phyloP scores from a whole-genome alignment of 805 yeast genomes.

The Candida tammaniensis region DNA sequence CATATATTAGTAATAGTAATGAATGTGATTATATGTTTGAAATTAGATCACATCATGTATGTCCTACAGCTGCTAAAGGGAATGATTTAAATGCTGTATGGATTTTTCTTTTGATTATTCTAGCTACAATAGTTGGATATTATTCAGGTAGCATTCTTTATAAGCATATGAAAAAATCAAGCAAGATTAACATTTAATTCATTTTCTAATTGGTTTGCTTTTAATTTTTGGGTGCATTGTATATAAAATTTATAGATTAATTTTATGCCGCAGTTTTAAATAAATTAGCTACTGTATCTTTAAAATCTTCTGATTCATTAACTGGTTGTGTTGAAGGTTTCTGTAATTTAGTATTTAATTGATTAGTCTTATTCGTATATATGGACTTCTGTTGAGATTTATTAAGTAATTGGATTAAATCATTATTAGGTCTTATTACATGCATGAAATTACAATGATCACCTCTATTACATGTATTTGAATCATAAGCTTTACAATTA shows the following conservation, averaged over 20 bases:
- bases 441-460: conserved; percentile 88
- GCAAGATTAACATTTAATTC: neutral
- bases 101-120: conserved; percentile 32
- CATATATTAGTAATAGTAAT: conserved; percentile 67
- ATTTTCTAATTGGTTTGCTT: too few species aligned
- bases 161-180: conserved; percentile 17
- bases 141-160: conserved; percentile 39
- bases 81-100: conserved; percentile 61
- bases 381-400: conserved; percentile 35
- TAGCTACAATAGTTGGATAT: conserved; percentile 36
- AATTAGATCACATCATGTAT: conserved; percentile 80
- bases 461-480: conserved; percentile 58
- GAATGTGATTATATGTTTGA: conserved; percentile 85
- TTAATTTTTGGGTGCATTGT: too few species aligned
- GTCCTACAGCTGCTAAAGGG: conserved; percentile 70
- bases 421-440: conserved; percentile 52
- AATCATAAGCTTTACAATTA: conserved; percentile 69
- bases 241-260: too few species aligned
- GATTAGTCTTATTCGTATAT: conserved; percentile 15
- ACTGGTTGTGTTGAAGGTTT: neutral
- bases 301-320: conserved; percentile 7
- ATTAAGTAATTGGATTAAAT: conserved; percentile 39
- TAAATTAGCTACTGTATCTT: conserved; percentile 13
- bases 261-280: too few species aligned
- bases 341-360: conserved; percentile 1